Evolutionary conservation across 2,329 filamentous ascomycete species (phyloP).

Genomic region (Penicillium sp.): DNA sequence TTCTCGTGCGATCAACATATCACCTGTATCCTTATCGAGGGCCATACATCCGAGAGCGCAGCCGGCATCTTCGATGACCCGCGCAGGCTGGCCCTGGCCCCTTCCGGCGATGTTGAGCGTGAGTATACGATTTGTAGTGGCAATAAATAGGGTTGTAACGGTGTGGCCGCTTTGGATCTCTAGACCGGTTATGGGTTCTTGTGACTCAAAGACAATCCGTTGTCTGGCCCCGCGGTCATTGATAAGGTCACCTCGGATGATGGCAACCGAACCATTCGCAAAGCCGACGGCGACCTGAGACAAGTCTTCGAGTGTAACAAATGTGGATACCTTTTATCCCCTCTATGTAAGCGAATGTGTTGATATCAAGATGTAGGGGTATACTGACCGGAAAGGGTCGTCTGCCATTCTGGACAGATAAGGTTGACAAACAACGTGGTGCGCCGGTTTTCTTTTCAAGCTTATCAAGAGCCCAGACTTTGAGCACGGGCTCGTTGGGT

Average conservation of each 20-base stretch:
- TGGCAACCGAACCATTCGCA: constrained; percentile 87
- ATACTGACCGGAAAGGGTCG: constrained; percentile 79
- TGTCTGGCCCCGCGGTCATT: constrained; percentile 94
- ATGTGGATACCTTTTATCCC: constrained; percentile 62
- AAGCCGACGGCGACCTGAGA: constrained; percentile 94
- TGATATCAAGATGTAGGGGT: background rate
- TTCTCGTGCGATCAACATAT: constrained; percentile 87
- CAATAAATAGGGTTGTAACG: constrained; percentile 77
- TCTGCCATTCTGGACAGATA: constrained; percentile 82
- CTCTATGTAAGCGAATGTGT: background rate
- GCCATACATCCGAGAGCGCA: constrained; percentile 96
- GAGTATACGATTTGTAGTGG: constrained; percentile 82
- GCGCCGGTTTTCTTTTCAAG: constrained; percentile 88
- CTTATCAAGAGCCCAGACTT: constrained; percentile 97
- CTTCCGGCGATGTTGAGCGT: constrained; percentile 82
- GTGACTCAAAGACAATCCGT: constrained; percentile 90
- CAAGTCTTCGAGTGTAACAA: constrained; percentile 80
- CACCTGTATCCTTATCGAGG: constrained; percentile 70
- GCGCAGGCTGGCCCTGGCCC: constrained; percentile 83
- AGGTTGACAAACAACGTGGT: constrained; percentile 80
- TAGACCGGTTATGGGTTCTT: constrained; percentile 91
- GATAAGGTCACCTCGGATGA: constrained; percentile 89
- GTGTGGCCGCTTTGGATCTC: constrained; percentile 63
- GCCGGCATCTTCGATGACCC: constrained; percentile 82
- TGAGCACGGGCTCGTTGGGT: constrained; percentile 79